Conservation (phyloP, 2,329 filamentous ascomycete genomes). For the Microascus cirrosus region DNA sequence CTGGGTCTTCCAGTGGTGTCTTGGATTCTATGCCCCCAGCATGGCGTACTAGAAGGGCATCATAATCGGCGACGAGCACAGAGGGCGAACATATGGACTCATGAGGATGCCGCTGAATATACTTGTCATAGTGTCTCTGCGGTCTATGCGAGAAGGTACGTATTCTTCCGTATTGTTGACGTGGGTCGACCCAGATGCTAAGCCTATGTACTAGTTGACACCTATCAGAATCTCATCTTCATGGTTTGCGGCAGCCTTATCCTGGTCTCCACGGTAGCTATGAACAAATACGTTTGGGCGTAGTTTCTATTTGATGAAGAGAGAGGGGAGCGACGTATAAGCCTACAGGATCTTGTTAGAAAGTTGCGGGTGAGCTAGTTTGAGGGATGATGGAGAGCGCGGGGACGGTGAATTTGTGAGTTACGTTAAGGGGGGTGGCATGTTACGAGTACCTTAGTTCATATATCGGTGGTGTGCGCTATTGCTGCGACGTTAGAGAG, state of each 20-base stretch:
- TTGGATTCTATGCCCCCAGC: constrained; percentile 46
- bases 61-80: constrained; percentile 37
- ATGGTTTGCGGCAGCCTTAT: neutral
- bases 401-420: too few relatives aligned
- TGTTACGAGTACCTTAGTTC: too few relatives aligned
- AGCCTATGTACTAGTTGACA: neutral
- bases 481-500: too few relatives aligned
- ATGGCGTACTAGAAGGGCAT: constrained; percentile 43
- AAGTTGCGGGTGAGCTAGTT: too few relatives aligned
- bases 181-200: neutral
- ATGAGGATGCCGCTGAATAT: constrained; percentile 45
- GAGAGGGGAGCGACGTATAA: too few relatives aligned
- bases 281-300: neutral
- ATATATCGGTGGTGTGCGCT: too few relatives aligned
- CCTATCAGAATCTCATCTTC: neutral
- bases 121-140: constrained; percentile 28
- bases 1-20: constrained; percentile 43
- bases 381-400: too few relatives aligned
- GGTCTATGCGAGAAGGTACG: neutral
- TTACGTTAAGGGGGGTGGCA: too few relatives aligned
- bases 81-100: constrained; percentile 44
- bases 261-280: neutral
- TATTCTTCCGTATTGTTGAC: neutral
- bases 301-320: too few relatives aligned
- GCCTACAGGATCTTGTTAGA: too few relatives aligned